phyloP scores from a whole-genome alignment of 2,329 filamentous ascomycete species.

The Simplicillium aogashimaense region DNA sequence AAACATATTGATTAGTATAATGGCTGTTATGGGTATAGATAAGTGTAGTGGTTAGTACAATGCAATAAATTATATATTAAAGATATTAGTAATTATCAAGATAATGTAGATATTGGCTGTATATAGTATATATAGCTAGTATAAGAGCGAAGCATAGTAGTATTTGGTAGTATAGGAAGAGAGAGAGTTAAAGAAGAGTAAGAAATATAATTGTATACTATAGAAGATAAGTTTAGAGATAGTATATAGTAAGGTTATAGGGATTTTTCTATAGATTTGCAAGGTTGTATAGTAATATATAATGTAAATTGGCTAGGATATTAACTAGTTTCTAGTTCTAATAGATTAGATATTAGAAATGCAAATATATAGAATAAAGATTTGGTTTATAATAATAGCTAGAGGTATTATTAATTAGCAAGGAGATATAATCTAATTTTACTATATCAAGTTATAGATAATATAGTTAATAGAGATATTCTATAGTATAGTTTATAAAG shows the following conservation, averaged over 20 bases:
- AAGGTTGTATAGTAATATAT: constrained; percentile 8
- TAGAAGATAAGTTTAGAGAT: no score
- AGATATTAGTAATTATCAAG: no score
- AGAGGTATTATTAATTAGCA: constrained; percentile 5
- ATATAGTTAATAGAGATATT: background rate
- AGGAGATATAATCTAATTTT: constrained; percentile 1
- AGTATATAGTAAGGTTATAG: background rate
- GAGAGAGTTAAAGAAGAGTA: no score
- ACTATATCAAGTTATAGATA: constrained; percentile 3
- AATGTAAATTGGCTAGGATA: constrained; percentile 1
- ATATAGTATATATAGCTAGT: no score
- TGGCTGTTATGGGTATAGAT: no score
- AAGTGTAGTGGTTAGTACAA: no score
- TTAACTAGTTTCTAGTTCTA: constrained; percentile 2
- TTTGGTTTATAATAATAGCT: constrained; percentile 6
- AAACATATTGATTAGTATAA: no score
- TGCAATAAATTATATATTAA: no score
- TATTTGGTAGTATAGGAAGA: no score
- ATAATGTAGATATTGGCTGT: no score
- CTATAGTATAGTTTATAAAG: background rate
- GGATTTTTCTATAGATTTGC: constrained; percentile 5
- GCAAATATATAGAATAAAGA: constrained; percentile 6
- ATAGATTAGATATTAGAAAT: constrained; percentile 10
- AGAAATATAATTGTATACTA: no score
- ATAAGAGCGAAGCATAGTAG: no score